phyloP scores from a whole-genome alignment of 805 yeast species.

The Grigorovia transvaalensis region DNA sequence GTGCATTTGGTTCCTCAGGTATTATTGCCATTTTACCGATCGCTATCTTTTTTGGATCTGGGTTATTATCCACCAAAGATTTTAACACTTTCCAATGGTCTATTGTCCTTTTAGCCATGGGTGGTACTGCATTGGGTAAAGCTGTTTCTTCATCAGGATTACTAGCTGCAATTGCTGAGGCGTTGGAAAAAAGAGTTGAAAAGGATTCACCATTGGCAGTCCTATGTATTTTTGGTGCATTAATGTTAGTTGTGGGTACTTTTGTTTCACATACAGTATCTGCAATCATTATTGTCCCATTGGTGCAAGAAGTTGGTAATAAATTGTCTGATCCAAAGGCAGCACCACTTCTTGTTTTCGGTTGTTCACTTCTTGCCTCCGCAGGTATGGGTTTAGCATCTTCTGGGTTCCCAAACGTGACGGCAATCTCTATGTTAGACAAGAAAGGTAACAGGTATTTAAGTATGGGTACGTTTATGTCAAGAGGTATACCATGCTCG shows the following conservation, averaged over 20 bases:
- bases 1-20: constrained; percentile 84
- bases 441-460: constrained; percentile 81
- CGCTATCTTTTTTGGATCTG: constrained; percentile 81
- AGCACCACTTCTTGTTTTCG: constrained; percentile 32
- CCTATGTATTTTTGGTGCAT: constrained; percentile 67
- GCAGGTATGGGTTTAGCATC: constrained; percentile 98
- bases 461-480: constrained; percentile 70
- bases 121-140: constrained; percentile 89
- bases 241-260: constrained; percentile 80
- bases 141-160: constrained; percentile 90
- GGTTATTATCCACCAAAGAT: constrained; percentile 72
- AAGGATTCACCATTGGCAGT: constrained; percentile 59
- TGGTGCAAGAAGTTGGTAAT: constrained; percentile 80
- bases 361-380: constrained; percentile 60
- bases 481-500: constrained; percentile 85
- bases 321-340: constrained; percentile 65
- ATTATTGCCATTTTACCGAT: constrained; percentile 81
- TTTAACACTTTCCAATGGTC: constrained; percentile 95
- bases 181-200: constrained; percentile 54
- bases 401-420: constrained; percentile 94
- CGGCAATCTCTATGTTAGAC: constrained; percentile 91
- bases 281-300: constrained; percentile 82
- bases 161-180: constrained; percentile 62
- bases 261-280: constrained; percentile 96
- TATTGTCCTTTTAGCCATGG: constrained; percentile 92